Conservation (phyloP, 1,284 basidiomycete genomes). For the Melampsora larici-populina region DNA sequence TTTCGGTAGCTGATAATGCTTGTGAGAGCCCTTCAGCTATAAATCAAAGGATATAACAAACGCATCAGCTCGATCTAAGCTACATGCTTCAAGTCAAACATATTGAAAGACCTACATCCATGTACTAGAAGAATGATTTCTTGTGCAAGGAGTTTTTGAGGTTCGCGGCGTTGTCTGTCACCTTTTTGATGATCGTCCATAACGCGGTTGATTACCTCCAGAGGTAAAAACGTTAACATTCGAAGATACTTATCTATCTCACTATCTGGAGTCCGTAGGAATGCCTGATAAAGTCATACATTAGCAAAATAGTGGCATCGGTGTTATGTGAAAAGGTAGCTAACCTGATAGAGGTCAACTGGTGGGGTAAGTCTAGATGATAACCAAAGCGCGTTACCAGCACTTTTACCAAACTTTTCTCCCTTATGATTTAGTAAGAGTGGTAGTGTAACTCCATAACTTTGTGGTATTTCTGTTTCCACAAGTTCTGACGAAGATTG, state of each 20-base stretch:
- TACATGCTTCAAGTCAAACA: background rate
- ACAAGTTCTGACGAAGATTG: background rate
- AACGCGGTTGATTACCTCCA: constrained; percentile 55
- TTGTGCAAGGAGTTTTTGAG: constrained; percentile 74
- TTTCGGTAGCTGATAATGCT: constrained; percentile 19
- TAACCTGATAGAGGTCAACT: constrained; percentile 86
- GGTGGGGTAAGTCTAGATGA: constrained; percentile 70
- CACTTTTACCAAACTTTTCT: constrained; percentile 95
- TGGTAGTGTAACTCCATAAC: constrained; percentile 86
- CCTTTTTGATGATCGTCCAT: constrained; percentile 64
- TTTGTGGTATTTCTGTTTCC: constrained; percentile 54
- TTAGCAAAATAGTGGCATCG: constrained; percentile 7
- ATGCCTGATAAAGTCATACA: constrained; percentile 66
- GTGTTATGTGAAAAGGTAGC: constrained; percentile 44
- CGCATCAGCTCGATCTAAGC: background rate
- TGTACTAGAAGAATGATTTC: constrained; percentile 88
- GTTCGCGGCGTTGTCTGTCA: constrained; percentile 62
- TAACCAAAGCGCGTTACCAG: constrained; percentile 92
- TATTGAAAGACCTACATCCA: constrained; percentile 60
- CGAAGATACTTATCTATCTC: constrained; percentile 78
- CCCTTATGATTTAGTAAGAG: constrained; percentile 84
- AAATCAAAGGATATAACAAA: background rate
- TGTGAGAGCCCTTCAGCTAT: constrained; percentile 10
- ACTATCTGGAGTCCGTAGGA: constrained; percentile 73
- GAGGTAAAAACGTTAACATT: constrained; percentile 75